A percentile compares a stretch with the other conserved stretches of the same genome.
phyloP scores from a whole-genome alignment of 306 rosid genomes.

The Vicia faba region DNA sequence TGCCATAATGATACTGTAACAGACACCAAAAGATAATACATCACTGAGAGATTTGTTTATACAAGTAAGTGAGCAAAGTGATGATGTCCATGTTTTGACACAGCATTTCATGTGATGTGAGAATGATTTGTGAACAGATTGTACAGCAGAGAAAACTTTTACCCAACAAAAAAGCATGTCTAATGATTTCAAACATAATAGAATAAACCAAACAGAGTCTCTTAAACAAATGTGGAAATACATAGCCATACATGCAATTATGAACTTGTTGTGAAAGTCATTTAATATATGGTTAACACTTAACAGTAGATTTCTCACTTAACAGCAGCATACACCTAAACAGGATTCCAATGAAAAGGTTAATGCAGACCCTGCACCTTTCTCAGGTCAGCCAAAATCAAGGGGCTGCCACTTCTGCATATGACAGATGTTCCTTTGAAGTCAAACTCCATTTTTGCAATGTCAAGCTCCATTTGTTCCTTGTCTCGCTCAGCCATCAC shows the following conservation, averaged over 20 bases:
- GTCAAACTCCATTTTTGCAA: constrained; percentile 91
- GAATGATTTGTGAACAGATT: constrained; percentile 17
- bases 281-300: constrained; percentile 12
- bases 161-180: constrained; percentile 13
- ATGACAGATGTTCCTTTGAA: constrained; percentile 90
- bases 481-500: constrained; percentile 97
- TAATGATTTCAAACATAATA: constrained; percentile 24
- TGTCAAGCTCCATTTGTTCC: constrained; percentile 95
- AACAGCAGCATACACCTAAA: constrained; percentile 6
- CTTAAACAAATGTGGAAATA: constrained; percentile 23
- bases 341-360: constrained; percentile 16
- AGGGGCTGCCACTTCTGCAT: constrained; percentile 93
- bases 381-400: constrained; percentile 87
- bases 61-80: constrained; percentile 24
- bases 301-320: constrained; percentile 5
- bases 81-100: too few relatives aligned
- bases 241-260: background rate
- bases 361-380: constrained; percentile 53
- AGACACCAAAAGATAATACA: constrained; percentile 3
- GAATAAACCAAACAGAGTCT: constrained; percentile 29
- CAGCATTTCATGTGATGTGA: too few relatives aligned
- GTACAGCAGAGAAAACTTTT: constrained; percentile 24
- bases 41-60: background rate
- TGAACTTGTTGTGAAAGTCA: constrained; percentile 6
- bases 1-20: background rate